A percentile compares a stretch with the other conserved stretches of the same genome.
These are phyloP conservation scores for Candida koratica DNA, from an alignment of 805 yeast species.

Conservation along the genomic window DNA sequence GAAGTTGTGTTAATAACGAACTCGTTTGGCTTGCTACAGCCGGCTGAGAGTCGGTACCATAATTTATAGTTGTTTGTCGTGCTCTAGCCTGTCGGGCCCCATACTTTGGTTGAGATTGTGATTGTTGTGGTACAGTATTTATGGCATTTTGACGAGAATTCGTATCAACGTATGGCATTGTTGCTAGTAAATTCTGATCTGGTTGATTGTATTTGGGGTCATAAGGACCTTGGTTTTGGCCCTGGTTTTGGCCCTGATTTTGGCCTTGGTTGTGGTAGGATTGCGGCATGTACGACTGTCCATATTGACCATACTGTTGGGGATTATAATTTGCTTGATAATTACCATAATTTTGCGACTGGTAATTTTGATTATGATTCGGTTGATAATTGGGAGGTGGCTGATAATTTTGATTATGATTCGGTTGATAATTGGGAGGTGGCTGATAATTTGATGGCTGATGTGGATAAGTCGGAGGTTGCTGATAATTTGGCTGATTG, in stretches of 20 bases:
- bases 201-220: too few species aligned
- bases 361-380: slow-evolving; percentile 2
- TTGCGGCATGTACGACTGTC: too few species aligned
- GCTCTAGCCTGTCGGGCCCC: slow-evolving; percentile 2
- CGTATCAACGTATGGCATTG: slow-evolving; percentile 28
- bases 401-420: slow-evolving; percentile 3
- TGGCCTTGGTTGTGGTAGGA: slow-evolving; percentile 8
- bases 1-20: slow-evolving; percentile 13
- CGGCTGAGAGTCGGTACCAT: slow-evolving; percentile 6
- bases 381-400: slow-evolving; percentile 2
- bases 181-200: slow-evolving; percentile 11
- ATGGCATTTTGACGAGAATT: slow-evolving; percentile 32
- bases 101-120: slow-evolving; percentile 17
- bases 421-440: slow-evolving; percentile 5
- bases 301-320: slow-evolving; percentile 4
- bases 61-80: slow-evolving; percentile 9
- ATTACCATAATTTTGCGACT: background rate
- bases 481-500: slow-evolving; percentile 1
- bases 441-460: background rate
- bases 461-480: slow-evolving; percentile 4
- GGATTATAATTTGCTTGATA: background rate
- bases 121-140: slow-evolving; percentile 26
- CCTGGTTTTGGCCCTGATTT: background rate
- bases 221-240: background rate
- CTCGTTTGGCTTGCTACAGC: background rate